A percentile compares a stretch with the other conserved stretches of the same genome.
Evolutionary conservation across 768 basidiomycete species (phyloP).

Genomic region (Lentinula lateritia): DNA sequence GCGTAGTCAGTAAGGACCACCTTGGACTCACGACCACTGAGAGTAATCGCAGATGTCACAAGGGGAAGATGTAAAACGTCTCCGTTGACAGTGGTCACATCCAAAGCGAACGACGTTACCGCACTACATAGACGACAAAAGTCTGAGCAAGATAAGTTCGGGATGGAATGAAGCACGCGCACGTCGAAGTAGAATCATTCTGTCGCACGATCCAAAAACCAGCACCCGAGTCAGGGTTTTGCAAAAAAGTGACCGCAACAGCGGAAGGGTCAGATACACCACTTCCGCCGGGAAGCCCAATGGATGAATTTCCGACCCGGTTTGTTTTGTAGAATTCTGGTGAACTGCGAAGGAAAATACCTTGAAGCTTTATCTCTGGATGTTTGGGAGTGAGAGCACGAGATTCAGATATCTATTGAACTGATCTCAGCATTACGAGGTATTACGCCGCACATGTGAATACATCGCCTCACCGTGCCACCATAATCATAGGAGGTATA

Average conservation of each 20-base stretch:
- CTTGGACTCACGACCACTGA: constrained; percentile 72
- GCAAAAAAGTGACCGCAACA: constrained; percentile 39
- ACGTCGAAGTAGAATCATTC: constrained; percentile 42
- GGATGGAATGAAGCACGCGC: not conserved
- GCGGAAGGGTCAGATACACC: constrained; percentile 24
- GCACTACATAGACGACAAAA: constrained; percentile 1
- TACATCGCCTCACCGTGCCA: constrained; percentile 32
- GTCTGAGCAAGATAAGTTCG: no score
- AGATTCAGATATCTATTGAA: constrained; percentile 27
- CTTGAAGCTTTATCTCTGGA: constrained; percentile 48
- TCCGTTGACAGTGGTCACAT: constrained; percentile 49
- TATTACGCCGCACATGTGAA: constrained; percentile 28
- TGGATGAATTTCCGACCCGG: constrained; percentile 36
- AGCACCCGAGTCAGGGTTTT: constrained; percentile 41
- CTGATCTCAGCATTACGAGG: not conserved
- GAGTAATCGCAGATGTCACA: constrained; percentile 44
- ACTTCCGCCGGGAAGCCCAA: constrained; percentile 16
- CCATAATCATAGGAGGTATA: constrained; percentile 77
- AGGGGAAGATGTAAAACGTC: constrained; percentile 45
- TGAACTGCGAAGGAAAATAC: constrained; percentile 50
- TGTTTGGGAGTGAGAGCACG: constrained; percentile 43
- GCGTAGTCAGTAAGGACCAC: constrained; percentile 55
- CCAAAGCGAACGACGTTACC: constrained; percentile 44
- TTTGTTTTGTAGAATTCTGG: constrained; percentile 51
- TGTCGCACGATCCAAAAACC: constrained; percentile 53